phyloP scores from a whole-genome alignment of 768 basidiomycete species.

The Macrolepiota dolichaula region DNA sequence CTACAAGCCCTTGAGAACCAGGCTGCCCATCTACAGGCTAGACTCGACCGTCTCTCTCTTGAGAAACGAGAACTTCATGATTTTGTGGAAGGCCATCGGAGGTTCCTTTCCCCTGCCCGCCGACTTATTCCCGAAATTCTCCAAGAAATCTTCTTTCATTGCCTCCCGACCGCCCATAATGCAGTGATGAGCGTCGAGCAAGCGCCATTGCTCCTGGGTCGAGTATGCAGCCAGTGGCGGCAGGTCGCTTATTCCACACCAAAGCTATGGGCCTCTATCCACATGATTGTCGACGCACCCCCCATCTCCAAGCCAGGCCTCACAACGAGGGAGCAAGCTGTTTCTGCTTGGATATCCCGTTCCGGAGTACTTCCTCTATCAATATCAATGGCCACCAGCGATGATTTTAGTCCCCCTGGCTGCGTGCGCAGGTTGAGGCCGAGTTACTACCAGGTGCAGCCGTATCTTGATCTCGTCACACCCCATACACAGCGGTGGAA shows the following conservation, averaged over 20 bases:
- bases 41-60: too few relatives aligned
- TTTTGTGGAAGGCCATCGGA: too few relatives aligned
- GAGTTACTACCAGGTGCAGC: background rate
- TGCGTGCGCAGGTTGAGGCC: background rate
- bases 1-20: too few relatives aligned
- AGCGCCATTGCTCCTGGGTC: conserved; percentile 14
- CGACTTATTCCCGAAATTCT: too few relatives aligned
- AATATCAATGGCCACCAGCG: background rate
- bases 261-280: conserved; percentile 10
- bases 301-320: background rate
- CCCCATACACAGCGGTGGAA: background rate
- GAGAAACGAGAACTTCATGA: too few relatives aligned
- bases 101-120: too few relatives aligned
- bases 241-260: conserved; percentile 13
- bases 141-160: too few relatives aligned
- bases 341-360: conserved; percentile 4
- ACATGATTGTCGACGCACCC: conserved; percentile 1
- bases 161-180: too few relatives aligned
- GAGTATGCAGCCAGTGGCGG: conserved; percentile 13
- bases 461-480: background rate
- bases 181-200: background rate
- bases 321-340: background rate
- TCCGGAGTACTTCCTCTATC: conserved; percentile 7
- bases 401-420: background rate
- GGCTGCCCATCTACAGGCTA: too few relatives aligned